These are phyloP conservation scores for Candida albicans DNA, from an alignment of 1,139 yeast genomes.

Conservation along the genomic window DNA sequence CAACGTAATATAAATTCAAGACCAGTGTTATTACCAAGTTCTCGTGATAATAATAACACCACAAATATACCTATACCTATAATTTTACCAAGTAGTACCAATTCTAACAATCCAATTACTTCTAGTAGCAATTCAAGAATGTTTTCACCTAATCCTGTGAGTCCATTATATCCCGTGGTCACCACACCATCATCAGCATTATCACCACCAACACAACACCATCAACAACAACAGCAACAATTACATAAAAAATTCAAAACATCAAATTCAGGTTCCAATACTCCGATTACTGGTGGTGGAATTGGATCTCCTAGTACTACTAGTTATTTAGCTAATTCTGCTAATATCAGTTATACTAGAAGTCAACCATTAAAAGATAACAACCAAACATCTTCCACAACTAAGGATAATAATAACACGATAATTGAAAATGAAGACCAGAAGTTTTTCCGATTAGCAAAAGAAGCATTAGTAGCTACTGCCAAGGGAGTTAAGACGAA, in stretches of 20 bases:
- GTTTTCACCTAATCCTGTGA: slow-evolving; percentile 14
- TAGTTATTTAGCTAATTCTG: slow-evolving; percentile 6
- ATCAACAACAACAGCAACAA: slow-evolving; percentile 1
- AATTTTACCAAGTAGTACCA: slow-evolving; percentile 1
- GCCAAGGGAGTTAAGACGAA: slow-evolving; percentile 28
- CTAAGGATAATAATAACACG: neutral
- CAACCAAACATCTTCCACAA: neutral
- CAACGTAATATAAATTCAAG: too few species aligned
- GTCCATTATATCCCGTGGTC: slow-evolving; percentile 11
- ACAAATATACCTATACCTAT: slow-evolving; percentile 1
- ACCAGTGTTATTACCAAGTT: too few species aligned
- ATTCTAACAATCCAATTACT: neutral
- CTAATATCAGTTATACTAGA: slow-evolving; percentile 15
- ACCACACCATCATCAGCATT: slow-evolving; percentile 1
- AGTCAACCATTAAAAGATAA: slow-evolving; percentile 5
- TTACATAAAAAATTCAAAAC: neutral
- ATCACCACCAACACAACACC: slow-evolving; percentile 7
- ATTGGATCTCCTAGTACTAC: neutral
- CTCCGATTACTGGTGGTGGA: slow-evolving; percentile 4
- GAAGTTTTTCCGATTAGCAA: slow-evolving; percentile 41
- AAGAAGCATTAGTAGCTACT: slow-evolving; percentile 49
- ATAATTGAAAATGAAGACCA: slow-evolving; percentile 34
- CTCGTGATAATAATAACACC: slow-evolving; percentile 2
- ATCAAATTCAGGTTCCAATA: neutral
- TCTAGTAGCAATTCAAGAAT: slow-evolving; percentile 1